phyloP scores from a whole-genome alignment of 225 moss, liverwort and hornwort species.

The Rhytidiadelphus loreus region DNA sequence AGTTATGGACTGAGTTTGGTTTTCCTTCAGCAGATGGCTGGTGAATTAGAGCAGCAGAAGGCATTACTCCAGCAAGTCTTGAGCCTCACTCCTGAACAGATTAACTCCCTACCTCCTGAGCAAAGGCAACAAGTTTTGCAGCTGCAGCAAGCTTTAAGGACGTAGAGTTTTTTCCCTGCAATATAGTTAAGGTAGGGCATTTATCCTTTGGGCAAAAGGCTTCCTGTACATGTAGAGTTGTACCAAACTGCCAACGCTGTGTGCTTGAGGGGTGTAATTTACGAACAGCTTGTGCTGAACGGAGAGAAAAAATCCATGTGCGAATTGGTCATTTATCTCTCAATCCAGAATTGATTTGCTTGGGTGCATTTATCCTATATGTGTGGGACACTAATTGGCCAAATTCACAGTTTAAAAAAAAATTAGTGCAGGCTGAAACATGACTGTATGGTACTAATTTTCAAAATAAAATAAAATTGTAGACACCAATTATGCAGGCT shows the following conservation, averaged over 20 bases:
- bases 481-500: too few species aligned
- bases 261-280: constrained; percentile 7
- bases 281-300: not conserved
- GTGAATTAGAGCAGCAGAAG: constrained; percentile 96
- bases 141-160: constrained; percentile 85
- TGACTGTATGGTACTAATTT: too few species aligned
- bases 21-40: constrained; percentile 40
- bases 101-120: constrained; percentile 88
- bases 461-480: not conserved
- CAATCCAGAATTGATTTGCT: not conserved
- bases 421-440: not conserved
- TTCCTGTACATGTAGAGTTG: constrained; percentile 16
- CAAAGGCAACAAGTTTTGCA: constrained; percentile 97
- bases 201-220: constrained; percentile 7
- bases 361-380: not conserved
- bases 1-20: not conserved
- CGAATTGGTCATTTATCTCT: not conserved
- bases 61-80: constrained; percentile 92
- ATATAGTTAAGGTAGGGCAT: not conserved
- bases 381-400: too few species aligned
- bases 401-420: too few species aligned
- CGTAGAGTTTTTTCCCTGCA: not conserved
- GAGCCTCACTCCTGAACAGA: constrained; percentile 97
- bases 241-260: not conserved
- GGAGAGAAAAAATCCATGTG: not conserved